Conservation (phyloP, 2,329 filamentous ascomycete species). For the Apiospora rasikravindrae region DNA sequence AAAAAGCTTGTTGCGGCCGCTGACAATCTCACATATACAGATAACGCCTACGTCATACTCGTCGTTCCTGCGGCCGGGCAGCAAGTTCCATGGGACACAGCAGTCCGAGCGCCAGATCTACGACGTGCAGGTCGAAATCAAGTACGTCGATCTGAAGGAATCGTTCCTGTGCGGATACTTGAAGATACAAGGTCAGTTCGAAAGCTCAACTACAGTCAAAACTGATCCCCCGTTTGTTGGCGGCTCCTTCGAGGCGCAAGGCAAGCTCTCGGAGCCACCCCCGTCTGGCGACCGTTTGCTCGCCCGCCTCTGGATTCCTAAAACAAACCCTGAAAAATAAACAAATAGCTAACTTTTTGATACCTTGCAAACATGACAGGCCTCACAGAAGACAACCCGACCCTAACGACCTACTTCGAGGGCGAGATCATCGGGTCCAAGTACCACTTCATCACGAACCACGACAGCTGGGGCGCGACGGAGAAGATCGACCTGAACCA, state of each 20-base stretch:
- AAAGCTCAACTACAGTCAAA: background rate
- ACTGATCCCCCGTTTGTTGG: background rate
- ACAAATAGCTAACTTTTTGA: background rate
- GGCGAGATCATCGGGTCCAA: constrained; percentile 96
- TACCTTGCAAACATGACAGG: constrained; percentile 56
- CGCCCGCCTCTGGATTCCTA: background rate
- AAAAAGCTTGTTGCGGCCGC: background rate
- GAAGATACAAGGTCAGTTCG: constrained; percentile 80
- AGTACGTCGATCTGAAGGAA: constrained; percentile 92
- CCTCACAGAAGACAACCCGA: constrained; percentile 92
- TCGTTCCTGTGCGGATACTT: constrained; percentile 95
- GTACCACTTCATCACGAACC: constrained; percentile 90
- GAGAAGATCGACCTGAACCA: constrained; percentile 92
- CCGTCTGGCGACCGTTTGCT: background rate
- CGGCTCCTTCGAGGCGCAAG: background rate
- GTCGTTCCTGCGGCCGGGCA: constrained; percentile 84
- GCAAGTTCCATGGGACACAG: constrained; percentile 87
- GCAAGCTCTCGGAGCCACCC: background rate
- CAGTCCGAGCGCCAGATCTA: constrained; percentile 93
- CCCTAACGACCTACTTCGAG: constrained; percentile 97
- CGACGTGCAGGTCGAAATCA: constrained; percentile 95
- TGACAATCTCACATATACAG: constrained; percentile 47
- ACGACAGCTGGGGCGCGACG: constrained; percentile 88
- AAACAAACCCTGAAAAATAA: background rate
- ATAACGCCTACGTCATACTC: constrained; percentile 80